These are phyloP conservation scores for Ganoderma lucidum DNA, from an alignment of 1,284 basidiomycete species.

Conservation along the genomic window DNA sequence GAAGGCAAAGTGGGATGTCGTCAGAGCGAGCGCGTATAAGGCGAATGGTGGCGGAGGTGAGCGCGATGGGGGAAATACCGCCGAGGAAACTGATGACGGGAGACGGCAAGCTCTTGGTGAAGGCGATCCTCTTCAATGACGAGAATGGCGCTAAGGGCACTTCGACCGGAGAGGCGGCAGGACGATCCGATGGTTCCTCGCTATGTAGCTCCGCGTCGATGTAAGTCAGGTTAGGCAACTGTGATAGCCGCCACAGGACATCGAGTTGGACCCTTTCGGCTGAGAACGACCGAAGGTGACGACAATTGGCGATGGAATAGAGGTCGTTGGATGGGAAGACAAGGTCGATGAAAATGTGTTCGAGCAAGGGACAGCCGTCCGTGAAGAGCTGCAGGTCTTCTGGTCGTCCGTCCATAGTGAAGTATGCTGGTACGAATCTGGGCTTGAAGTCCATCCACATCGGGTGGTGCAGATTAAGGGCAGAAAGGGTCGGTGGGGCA, in stretches of 20 bases:
- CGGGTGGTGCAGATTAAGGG: background rate
- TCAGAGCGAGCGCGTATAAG: background rate
- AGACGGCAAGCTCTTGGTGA: background rate
- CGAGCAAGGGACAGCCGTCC: background rate
- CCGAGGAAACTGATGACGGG: background rate
- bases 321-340: background rate
- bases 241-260: background rate
- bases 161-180: background rate
- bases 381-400: slow-evolving; percentile 1
- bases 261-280: background rate
- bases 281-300: background rate
- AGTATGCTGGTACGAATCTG: background rate
- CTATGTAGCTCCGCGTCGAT: background rate
- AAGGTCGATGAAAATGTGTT: background rate
- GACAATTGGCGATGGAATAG: background rate
- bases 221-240: background rate
- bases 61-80: background rate
- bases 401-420: background rate
- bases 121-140: background rate
- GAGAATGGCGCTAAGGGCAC: background rate
- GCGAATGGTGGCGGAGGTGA: background rate
- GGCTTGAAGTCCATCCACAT: background rate
- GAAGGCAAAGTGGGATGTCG: background rate
- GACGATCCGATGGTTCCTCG: background rate
- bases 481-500: background rate